Conservation (phyloP, 163 green algal species). For the Trebouxiophyceae sp. region DNA sequence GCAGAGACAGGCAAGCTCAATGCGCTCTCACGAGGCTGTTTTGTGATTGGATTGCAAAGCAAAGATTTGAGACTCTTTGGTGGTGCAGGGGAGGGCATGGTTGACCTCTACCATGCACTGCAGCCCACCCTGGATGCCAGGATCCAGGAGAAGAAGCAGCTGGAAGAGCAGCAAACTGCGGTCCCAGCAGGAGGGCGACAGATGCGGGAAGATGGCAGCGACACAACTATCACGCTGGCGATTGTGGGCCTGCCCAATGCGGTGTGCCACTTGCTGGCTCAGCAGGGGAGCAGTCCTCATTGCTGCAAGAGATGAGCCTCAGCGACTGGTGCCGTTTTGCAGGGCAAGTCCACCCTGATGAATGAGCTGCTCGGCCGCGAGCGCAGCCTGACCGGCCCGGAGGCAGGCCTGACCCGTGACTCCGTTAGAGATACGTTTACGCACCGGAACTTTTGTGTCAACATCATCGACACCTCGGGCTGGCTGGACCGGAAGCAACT, state of each 20-base stretch:
- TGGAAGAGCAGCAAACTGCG: no score
- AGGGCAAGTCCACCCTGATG: constrained; percentile 77
- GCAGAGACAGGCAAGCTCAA: constrained; percentile 59
- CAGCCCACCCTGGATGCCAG: constrained; percentile 31
- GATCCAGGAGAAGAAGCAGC: not conserved
- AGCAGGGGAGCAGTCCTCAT: no score
- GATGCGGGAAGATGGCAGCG: not conserved
- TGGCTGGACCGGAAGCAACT: constrained; percentile 50
- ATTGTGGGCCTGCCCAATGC: constrained; percentile 68
- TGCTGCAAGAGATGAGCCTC: no score
- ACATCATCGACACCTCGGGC: constrained; percentile 83
- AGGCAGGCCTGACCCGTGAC: constrained; percentile 86
- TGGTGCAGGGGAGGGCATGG: constrained; percentile 68
- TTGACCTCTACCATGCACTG: constrained; percentile 77
- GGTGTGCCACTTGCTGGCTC: constrained; percentile 22
- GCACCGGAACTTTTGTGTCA: constrained; percentile 39
- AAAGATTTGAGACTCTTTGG: not conserved
- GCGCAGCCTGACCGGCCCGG: constrained; percentile 78
- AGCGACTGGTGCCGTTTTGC: no score
- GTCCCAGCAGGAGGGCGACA: no score
- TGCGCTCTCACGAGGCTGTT: no score
- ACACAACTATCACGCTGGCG: constrained; percentile 31
- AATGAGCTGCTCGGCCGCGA: constrained; percentile 74
- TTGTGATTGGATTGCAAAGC: no score
- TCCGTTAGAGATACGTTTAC: constrained; percentile 45